phyloP scores from a whole-genome alignment of 352 stramenopile species.

The Elongisporangium anandrum region DNA sequence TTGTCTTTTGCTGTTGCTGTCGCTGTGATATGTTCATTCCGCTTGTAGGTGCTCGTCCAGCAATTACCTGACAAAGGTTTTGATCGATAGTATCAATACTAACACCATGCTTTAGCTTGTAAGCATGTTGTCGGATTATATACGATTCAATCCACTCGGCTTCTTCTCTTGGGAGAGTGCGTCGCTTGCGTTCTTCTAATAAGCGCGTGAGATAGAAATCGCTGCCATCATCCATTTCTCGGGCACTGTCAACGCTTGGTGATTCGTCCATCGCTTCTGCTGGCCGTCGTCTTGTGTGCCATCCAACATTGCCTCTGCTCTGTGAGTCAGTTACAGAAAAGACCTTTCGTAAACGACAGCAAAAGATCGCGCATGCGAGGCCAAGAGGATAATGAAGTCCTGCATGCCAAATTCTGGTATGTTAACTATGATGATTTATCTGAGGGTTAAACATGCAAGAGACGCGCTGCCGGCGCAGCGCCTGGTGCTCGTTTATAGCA shows the following conservation, averaged over 20 bases:
- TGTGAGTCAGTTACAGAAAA: too few relatives aligned
- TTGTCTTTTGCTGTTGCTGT: background rate
- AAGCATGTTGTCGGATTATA: constrained; percentile 6
- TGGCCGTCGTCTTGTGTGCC: too few relatives aligned
- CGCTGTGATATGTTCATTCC: too few relatives aligned
- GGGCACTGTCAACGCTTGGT: too few relatives aligned
- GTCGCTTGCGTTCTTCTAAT: constrained; percentile 3
- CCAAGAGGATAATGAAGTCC: too few relatives aligned
- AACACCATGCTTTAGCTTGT: constrained; percentile 5
- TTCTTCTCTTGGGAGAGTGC: constrained; percentile 2
- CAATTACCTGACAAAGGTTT: background rate
- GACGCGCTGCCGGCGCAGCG: constrained; percentile 28
- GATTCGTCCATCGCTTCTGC: too few relatives aligned
- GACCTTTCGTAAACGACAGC: too few relatives aligned
- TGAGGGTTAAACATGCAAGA: background rate
- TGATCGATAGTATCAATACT: constrained; percentile 10
- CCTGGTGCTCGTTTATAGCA: constrained; percentile 60
- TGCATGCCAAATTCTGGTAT: too few relatives aligned
- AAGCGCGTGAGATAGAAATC: constrained; percentile 10
- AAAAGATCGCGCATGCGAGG: too few relatives aligned
- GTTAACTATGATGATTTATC: too few relatives aligned
- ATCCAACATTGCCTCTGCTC: too few relatives aligned
- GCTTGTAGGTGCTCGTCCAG: background rate
- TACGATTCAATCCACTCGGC: constrained; percentile 10
- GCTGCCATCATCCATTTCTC: constrained; percentile 2